Conservation (phyloP, 2,329 filamentous ascomycete genomes). For the Xylariaceae sp. region DNA sequence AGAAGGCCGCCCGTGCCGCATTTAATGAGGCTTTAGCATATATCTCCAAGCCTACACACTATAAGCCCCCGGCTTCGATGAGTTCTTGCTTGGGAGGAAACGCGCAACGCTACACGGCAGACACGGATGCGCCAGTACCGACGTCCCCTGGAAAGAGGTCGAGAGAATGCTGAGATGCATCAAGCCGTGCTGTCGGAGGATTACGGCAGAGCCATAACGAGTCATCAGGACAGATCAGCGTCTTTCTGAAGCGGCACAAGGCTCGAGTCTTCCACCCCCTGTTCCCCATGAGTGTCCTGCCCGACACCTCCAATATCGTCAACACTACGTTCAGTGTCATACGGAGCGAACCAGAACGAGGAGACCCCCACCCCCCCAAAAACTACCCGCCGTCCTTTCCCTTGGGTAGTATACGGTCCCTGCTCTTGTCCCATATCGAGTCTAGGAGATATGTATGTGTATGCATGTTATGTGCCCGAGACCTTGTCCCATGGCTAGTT, state of each 20-base stretch:
- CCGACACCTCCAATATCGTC: slow-evolving; percentile 3
- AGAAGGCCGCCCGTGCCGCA: too few relatives aligned
- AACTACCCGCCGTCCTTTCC: slow-evolving; percentile 11
- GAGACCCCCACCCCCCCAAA: slow-evolving; percentile 3
- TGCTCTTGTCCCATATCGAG: slow-evolving; percentile 11
- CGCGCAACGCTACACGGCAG: slow-evolving; percentile 16
- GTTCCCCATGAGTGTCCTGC: slow-evolving; percentile 3
- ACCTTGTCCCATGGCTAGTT: slow-evolving; percentile 3
- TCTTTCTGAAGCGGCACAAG: slow-evolving; percentile 24
- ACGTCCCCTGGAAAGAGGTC: slow-evolving; percentile 10
- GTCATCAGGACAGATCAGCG: slow-evolving; percentile 31
- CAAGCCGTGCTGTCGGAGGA: slow-evolving; percentile 23
- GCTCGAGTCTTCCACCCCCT: slow-evolving; percentile 21
- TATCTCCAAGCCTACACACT: too few relatives aligned
- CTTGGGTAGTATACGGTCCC: slow-evolving; percentile 10
- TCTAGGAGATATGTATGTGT: background rate
- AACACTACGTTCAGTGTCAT: slow-evolving; percentile 21
- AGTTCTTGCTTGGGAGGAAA: slow-evolving; percentile 1
- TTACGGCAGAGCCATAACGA: slow-evolving; percentile 21
- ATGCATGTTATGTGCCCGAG: slow-evolving; percentile 6
- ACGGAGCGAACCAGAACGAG: slow-evolving; percentile 23
- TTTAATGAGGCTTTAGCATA: too few relatives aligned
- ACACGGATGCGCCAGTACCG: slow-evolving; percentile 5
- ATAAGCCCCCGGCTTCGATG: slow-evolving; percentile 1
- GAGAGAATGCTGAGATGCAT: slow-evolving; percentile 16